Evolutionary conservation across 441 rosid species (phyloP).

Genomic region (Geranium incanum): DNA sequence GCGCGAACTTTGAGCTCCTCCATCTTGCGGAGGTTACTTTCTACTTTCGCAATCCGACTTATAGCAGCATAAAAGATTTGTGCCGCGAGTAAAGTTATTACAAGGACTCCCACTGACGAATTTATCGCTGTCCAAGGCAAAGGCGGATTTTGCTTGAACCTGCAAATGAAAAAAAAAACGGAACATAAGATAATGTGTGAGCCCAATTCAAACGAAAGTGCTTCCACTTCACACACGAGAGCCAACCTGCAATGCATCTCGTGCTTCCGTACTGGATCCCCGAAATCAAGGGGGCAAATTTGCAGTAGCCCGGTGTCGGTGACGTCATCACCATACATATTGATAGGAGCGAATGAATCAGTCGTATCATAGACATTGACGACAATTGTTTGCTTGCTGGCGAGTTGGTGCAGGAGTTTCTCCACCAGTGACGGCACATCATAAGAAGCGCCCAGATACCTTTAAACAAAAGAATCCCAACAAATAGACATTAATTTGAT

Average conservation of each 20-base stretch:
- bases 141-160: constrained; percentile 76
- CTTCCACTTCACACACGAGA: constrained; percentile 13
- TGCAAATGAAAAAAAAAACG: constrained; percentile 24
- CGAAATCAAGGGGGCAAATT: constrained; percentile 71
- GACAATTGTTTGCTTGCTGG: constrained; percentile 80
- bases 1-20: constrained; percentile 80
- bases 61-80: constrained; percentile 73
- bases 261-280: constrained; percentile 84
- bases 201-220: constrained; percentile 12
- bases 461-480: constrained; percentile 21
- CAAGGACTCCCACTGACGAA: constrained; percentile 50
- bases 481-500: constrained; percentile 16
- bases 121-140: constrained; percentile 74
- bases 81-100: constrained; percentile 68
- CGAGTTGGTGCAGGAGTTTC: constrained; percentile 90
- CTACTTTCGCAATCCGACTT: constrained; percentile 65
- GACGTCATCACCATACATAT: constrained; percentile 79
- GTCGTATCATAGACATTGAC: constrained; percentile 93
- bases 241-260: constrained; percentile 95
- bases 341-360: constrained; percentile 51
- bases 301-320: constrained; percentile 55
- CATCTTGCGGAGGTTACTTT: constrained; percentile 63
- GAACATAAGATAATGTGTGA: constrained; percentile 20
- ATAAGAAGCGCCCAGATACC: constrained; percentile 92
- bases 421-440: constrained; percentile 96